Conservation (phyloP, 106 monocot genomes). For the Acorus gramineus region DNA sequence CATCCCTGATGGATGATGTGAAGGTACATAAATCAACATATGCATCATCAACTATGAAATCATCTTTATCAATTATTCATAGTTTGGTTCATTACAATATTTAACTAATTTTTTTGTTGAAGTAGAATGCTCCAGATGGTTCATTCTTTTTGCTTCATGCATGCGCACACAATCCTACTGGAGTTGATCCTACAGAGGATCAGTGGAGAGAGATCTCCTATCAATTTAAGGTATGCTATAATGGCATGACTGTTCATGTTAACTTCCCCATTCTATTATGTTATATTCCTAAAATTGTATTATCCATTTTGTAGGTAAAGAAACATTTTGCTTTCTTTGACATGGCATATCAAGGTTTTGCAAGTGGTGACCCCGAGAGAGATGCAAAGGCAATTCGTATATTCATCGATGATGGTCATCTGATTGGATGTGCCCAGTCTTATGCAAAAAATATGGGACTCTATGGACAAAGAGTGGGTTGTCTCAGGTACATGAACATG, state of each 20-base stretch:
- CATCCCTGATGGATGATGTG: constrained; percentile 80
- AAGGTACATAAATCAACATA: constrained; percentile 34
- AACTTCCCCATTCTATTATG: not conserved
- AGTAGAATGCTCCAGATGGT: constrained; percentile 91
- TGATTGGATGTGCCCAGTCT: constrained; percentile 97
- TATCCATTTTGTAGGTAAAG: constrained; percentile 48
- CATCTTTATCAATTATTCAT: not conserved
- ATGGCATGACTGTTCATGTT: not conserved
- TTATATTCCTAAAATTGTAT: not conserved
- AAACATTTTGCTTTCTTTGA: constrained; percentile 99
- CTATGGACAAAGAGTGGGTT: constrained; percentile 93
- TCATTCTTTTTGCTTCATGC: constrained; percentile 99
- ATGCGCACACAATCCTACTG: constrained; percentile 98
- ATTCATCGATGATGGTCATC: constrained; percentile 93
- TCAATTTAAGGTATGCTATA: constrained; percentile 70
- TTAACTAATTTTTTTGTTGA: not conserved
- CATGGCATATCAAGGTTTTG: constrained; percentile 99
- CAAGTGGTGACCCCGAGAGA: constrained; percentile 88
- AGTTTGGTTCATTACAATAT: not conserved
- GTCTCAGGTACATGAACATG: constrained; percentile 57
- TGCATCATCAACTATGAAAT: not conserved
- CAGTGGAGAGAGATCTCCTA: constrained; percentile 97
- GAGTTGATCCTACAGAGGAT: constrained; percentile 95
- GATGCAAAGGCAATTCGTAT: constrained; percentile 96
- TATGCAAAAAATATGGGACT: constrained; percentile 99